Evolutionary conservation across 2,329 filamentous ascomycete genomes (phyloP).

Genomic region (Paecilomyces formosus): DNA sequence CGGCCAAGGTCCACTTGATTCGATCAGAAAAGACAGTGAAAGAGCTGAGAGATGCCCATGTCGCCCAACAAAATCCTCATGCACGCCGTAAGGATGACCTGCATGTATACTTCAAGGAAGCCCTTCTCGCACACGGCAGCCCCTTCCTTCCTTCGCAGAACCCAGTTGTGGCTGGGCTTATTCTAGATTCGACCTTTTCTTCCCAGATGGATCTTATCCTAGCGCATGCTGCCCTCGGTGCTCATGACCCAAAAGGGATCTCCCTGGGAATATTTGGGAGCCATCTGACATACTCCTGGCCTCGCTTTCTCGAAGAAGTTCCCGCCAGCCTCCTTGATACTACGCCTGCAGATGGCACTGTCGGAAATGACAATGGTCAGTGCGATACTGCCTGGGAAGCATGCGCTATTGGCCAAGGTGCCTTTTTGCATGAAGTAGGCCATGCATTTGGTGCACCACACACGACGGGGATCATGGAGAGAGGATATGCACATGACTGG

Average conservation of each 20-base stretch:
- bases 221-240: conserved; percentile 13
- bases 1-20: conserved; percentile 13
- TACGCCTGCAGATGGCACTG: conserved; percentile 26
- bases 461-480: conserved; percentile 25
- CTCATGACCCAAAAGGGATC: conserved; percentile 10
- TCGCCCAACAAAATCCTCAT: conserved; percentile 12
- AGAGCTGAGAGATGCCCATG: conserved; percentile 10
- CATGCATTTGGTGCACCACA: conserved; percentile 29
- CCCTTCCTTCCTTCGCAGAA: conserved; percentile 9
- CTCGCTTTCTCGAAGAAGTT: conserved; percentile 15
- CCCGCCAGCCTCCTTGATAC: conserved; percentile 23
- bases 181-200: conserved; percentile 13
- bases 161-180: conserved; percentile 13
- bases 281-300: conserved; percentile 16
- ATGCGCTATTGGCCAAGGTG: conserved; percentile 35
- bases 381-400: conserved; percentile 40
- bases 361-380: conserved; percentile 37
- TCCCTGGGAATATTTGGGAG: conserved; percentile 16
- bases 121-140: conserved; percentile 5
- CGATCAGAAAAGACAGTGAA: conserved; percentile 11
- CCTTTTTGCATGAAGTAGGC: conserved; percentile 29
- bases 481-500: conserved; percentile 38
- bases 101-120: conserved; percentile 11
- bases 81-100: conserved; percentile 6
- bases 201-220: conserved; percentile 10